Evolutionary conservation across 352 stramenopile species (phyloP), one percentile per base, ranked within the genome.

Genomic region (Phytophthora sp.): DNA sequence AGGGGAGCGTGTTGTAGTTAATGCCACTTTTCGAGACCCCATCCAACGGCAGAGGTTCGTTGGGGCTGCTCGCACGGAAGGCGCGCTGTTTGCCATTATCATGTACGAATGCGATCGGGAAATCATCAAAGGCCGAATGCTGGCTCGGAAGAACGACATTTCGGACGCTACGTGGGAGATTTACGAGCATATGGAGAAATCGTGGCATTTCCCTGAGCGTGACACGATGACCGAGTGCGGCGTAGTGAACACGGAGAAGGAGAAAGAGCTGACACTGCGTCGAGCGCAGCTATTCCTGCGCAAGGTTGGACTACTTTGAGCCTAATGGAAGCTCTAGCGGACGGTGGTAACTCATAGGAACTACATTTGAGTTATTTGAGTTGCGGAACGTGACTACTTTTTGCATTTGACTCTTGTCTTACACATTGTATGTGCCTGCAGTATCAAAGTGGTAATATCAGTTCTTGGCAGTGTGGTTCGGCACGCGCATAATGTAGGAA

Each of bases 101-200:
- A 62, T 87, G 35, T 88, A 77, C 54, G 74, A 84, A 32, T 92
- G 83, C 53, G 72, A 90, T 62, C 83, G 80, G 3, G 83, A 92
- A 62, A 87, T 90, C 54, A 72, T 81, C 59, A 82, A 79, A 28
- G 80, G 80, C 2, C 74, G 83, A 26, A 69, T 92, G 66, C 43
- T 90, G 9, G 79, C 79, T 21, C 76, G 80, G 26, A 79, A 87
- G 52, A 70, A 83, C 49, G 74, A 87, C 20, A 54, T 90, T 3
- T 89, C 80, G 50, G 78, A 89, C 49, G 82, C 82, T 8, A 89
- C 78, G 32, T 92, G 83, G 83, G 67, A 74, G 24, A 76, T 91
- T 7, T 91, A 76, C 28, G 76, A 91, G 54, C 42, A 61, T n/a
- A 89, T 91, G 72, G 82, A 92, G 62, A 62, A 62, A 39, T 17